A percentile compares a stretch with the other conserved stretches of the same genome.
Evolutionary conservation across 345 rosid genomes (phyloP).

Genomic region (Euclidium syriacum): DNA sequence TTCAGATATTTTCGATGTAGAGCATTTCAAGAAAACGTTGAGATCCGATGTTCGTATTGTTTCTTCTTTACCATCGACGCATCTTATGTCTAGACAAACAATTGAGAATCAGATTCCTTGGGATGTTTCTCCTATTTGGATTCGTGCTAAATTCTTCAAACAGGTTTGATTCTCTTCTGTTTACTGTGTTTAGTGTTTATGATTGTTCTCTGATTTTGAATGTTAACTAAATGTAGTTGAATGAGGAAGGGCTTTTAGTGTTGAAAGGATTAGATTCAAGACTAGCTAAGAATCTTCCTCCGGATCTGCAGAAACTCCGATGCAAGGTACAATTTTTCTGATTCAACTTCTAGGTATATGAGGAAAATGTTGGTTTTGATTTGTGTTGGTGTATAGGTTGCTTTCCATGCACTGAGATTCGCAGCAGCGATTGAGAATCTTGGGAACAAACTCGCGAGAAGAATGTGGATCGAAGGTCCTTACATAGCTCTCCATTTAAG

Average conservation of each 20-base stretch:
- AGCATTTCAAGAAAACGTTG: conserved; percentile 64
- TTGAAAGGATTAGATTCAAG: conserved; percentile 64
- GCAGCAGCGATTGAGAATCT: conserved; percentile 51
- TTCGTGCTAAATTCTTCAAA: conserved; percentile 58
- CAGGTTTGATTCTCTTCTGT: conserved; percentile 29
- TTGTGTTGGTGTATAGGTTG: conserved; percentile 40
- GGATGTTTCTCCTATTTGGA: conserved; percentile 62
- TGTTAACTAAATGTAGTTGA: conserved; percentile 37
- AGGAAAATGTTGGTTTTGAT: neutral
- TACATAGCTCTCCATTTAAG: conserved; percentile 65
- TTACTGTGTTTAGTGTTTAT: neutral
- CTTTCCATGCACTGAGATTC: conserved; percentile 67
- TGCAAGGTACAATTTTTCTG: conserved; percentile 43
- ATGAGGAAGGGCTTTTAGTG: conserved; percentile 55
- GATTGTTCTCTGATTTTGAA: neutral
- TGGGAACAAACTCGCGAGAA: conserved; percentile 56
- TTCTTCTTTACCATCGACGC: conserved; percentile 66
- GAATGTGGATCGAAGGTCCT: conserved; percentile 86
- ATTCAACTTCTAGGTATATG: neutral
- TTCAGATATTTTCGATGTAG: conserved; percentile 51
- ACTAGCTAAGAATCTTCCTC: conserved; percentile 63
- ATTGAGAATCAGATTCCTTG: conserved; percentile 51
- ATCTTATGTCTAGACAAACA: conserved; percentile 53
- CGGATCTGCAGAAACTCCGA: conserved; percentile 71
- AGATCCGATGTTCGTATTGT: conserved; percentile 55